Evolutionary conservation across 2,329 filamentous ascomycete genomes (phyloP), one percentile per base, ranked within the genome.

Genomic region (Tolypocladium capitatum): DNA sequence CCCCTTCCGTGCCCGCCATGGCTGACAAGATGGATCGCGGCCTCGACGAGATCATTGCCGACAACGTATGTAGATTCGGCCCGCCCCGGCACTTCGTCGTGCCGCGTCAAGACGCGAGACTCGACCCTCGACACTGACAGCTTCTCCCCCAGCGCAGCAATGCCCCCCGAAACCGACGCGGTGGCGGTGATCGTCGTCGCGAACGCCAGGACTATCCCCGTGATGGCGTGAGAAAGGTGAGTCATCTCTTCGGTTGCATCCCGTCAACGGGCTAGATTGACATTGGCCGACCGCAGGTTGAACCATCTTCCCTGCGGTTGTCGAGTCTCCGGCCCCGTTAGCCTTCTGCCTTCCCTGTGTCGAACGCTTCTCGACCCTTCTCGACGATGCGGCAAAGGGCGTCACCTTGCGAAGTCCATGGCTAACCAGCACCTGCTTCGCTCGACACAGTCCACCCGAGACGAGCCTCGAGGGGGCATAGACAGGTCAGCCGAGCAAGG

Each of bases 201-300:
- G 61, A 67, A 33, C 66, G 66, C 48, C 63, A 63, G 36, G 66
- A 71, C 34, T 83, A 76, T 58, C 84, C 85, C 61, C 83, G 86
- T 69, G 86, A 92, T 70, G 86, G 86, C 69, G 78, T 91, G 65
- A 90, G 83, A 89, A 94, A 94, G 88, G 88, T 91, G 24, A 28
- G 49, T 32, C 24, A 16, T 34, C 7, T 21, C 10, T 7, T n/a
- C n/a, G 14, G 3, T 21, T 8, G 8, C 27, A 10, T 10, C 14
- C 33, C 8, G 21, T 45, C 28, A 21, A 35, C 43, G 32, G 31
- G 4, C 14, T 28, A 13, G 44, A 21, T 46, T 49, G 48, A 49
- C 43, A 18, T 28, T 8, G 21, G 40, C 27, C 38, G 38, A 8
- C 48, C 49, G 21, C 49, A 66, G 65, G 65, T 67, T 65, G 60